Conservation (phyloP, 1,139 yeast genomes). For the Zhuliangozyma blackwelliae region DNA sequence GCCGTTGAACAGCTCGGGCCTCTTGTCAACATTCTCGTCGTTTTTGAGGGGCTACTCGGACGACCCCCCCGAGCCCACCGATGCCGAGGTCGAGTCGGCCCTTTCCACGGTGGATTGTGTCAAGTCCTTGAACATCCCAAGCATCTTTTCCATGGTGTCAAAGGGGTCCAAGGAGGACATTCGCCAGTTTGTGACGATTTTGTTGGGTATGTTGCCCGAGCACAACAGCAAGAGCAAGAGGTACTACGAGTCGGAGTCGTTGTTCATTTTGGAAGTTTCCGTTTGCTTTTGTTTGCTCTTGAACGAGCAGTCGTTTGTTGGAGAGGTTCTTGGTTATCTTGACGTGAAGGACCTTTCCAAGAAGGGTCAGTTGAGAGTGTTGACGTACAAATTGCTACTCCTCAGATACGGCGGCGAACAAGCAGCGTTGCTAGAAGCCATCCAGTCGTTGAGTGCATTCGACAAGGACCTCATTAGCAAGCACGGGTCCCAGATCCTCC, state of each 20-base stretch:
- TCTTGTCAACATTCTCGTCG: constrained; percentile 86
- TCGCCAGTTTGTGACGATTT: constrained; percentile 16
- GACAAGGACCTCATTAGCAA: constrained; percentile 41
- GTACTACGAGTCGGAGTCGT: constrained; percentile 49
- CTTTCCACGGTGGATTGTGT: constrained; percentile 79
- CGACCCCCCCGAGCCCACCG: constrained; percentile 86
- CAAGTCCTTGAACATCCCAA: constrained; percentile 56
- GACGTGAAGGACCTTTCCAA: constrained; percentile 21
- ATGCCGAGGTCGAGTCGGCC: constrained; percentile 85
- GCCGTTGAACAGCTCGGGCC: constrained; percentile 62
- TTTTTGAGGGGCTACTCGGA: constrained; percentile 85
- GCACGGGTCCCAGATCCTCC: constrained; percentile 48
- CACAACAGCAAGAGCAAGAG: constrained; percentile 35
- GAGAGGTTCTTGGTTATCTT: constrained; percentile 18
- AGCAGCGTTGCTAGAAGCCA: constrained; percentile 15
- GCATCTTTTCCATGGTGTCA: constrained; percentile 44
- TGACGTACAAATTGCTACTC: constrained; percentile 40
- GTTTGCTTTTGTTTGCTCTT: constrained; percentile 49
- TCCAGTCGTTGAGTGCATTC: constrained; percentile 21
- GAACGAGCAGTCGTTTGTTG: constrained; percentile 21
- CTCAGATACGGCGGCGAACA: constrained; percentile 27
- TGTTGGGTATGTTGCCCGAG: constrained; percentile 29
- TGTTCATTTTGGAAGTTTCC: constrained; percentile 53
- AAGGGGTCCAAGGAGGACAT: constrained; percentile 24
- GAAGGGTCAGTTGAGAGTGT: constrained; percentile 27